Base-by-base conservation (phyloP, 495 filamentous ascomycete species). In the Trichoderma reesei region DNA sequence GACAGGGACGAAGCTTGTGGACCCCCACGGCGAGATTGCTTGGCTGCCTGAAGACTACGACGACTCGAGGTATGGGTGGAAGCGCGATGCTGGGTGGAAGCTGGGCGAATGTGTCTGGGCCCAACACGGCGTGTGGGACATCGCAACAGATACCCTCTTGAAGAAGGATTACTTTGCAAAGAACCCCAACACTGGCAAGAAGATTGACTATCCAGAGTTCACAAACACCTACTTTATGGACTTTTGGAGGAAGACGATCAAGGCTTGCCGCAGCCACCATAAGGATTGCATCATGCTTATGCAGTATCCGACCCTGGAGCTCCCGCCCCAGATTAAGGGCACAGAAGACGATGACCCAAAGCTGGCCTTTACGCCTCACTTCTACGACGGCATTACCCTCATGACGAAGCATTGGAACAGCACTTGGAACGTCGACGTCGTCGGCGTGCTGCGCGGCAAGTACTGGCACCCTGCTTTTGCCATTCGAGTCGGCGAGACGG, bases 401-500 rank as follows among this genome's bases (percentile, higher is more conserved):
- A 88, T 98, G 83, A 98, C 90, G 26, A 98, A 98, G 76, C 95
- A 95, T 73, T 98, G 95, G 94, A 98, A 98, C 71, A 87, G 92
- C 1, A 82, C 88, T 26, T 98, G 94, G 87, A 98, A 98, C 69
- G 87, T 98, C 16, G 94, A 98, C 75, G 91, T 98, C 26, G 85
- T 98, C 64, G 94, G 94, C 2, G 80, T 98, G 13, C 82, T 98
- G 51, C 86, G 94, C 36, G 94, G 95, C 13, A 88, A 87, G 65
- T 98, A 98, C 68, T 79, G 87, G 67, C 86, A 87, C 16, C 94
- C 94, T 14, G 88, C 89, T 1, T 93, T 98, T 71, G 94, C 90
- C 14, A 84, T 98, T 70, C 94, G 91, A 72, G 78, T 98, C 59
- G 94, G 94, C 31, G 94, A 98, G 76, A 89, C 91, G 0, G 95